These are phyloP conservation scores for Microthlaspi erraticum DNA, from an alignment of 345 rosid species.

Conservation along the genomic window DNA sequence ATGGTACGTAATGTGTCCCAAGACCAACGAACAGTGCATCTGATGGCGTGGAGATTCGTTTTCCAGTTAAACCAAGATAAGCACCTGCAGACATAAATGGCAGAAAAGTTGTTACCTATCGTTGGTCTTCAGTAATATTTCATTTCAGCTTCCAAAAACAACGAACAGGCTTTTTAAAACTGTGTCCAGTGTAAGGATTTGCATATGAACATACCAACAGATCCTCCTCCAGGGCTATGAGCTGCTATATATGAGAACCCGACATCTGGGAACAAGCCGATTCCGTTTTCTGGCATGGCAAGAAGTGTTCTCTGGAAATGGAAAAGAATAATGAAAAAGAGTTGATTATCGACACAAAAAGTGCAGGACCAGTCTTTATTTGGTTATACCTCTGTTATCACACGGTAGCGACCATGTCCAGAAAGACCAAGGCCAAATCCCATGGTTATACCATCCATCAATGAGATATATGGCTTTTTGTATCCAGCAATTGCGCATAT, in stretches of 20 bases:
- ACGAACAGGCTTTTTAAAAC: conserved; percentile 10
- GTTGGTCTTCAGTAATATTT: background rate
- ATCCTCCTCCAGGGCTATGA: conserved; percentile 88
- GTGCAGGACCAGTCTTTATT: conserved; percentile 1
- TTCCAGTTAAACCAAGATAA: conserved; percentile 91
- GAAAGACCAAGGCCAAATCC: conserved; percentile 93
- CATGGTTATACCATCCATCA: conserved; percentile 97
- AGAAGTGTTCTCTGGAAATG: conserved; percentile 61
- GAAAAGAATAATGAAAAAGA: conserved; percentile 36
- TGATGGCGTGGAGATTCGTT: conserved; percentile 79
- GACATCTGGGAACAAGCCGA: conserved; percentile 96
- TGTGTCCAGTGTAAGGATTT: conserved; percentile 3
- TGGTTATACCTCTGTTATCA: conserved; percentile 75
- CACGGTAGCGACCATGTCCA: conserved; percentile 83
- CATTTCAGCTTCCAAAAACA: background rate
- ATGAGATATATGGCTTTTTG: conserved; percentile 80
- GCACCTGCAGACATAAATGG: conserved; percentile 58
- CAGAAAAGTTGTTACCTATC: background rate
- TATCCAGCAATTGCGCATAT: conserved; percentile 88
- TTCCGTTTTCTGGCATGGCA: conserved; percentile 98
- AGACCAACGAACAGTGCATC: conserved; percentile 85
- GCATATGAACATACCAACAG: conserved; percentile 65
- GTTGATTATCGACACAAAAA: background rate
- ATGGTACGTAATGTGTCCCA: conserved; percentile 88
- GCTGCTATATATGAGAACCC: conserved; percentile 95